phyloP scores from a whole-genome alignment of 2,329 filamentous ascomycete species.

The Venturia carpophila region DNA sequence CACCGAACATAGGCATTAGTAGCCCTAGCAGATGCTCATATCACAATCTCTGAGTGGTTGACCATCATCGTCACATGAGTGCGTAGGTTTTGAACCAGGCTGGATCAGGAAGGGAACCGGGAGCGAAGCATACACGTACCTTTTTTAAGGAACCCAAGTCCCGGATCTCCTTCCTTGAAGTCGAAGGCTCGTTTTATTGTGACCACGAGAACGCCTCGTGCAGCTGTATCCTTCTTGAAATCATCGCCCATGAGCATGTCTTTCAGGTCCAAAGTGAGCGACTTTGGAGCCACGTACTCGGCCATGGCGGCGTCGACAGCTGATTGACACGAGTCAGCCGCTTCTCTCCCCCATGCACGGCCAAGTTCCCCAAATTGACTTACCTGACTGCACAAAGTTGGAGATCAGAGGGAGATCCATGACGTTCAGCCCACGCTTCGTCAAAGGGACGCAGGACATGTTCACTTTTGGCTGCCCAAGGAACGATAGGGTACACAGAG shows the following conservation, averaged over 20 bases:
- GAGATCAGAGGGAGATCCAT: slow-evolving; percentile 70
- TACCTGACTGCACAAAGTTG: slow-evolving; percentile 59
- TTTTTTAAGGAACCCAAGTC: slow-evolving; percentile 49
- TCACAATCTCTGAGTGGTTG: no score
- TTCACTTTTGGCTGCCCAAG: slow-evolving; percentile 67
- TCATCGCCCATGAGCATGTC: slow-evolving; percentile 72
- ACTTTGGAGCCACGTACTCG: slow-evolving; percentile 70
- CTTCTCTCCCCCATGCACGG: no score
- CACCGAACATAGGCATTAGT: no score
- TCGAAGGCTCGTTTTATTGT: slow-evolving; percentile 59
- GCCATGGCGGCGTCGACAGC: slow-evolving; percentile 66
- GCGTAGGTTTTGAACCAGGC: no score
- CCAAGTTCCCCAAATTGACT: no score
- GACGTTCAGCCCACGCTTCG: slow-evolving; percentile 60
- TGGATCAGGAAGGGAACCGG: no score
- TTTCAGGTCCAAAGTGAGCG: slow-evolving; percentile 63
- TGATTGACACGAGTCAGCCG: slow-evolving; percentile 40
- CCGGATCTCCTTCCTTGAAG: slow-evolving; percentile 63
- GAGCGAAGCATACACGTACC: no score
- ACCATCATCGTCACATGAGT: no score
- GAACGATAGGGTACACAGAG: slow-evolving; percentile 65
- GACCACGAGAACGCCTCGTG: slow-evolving; percentile 57
- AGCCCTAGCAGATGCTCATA: no score
- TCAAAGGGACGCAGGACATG: slow-evolving; percentile 61
- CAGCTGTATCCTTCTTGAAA: slow-evolving; percentile 66